phyloP scores from a whole-genome alignment of 352 stramenopile genomes.

The Phytophthora citrophthora region DNA sequence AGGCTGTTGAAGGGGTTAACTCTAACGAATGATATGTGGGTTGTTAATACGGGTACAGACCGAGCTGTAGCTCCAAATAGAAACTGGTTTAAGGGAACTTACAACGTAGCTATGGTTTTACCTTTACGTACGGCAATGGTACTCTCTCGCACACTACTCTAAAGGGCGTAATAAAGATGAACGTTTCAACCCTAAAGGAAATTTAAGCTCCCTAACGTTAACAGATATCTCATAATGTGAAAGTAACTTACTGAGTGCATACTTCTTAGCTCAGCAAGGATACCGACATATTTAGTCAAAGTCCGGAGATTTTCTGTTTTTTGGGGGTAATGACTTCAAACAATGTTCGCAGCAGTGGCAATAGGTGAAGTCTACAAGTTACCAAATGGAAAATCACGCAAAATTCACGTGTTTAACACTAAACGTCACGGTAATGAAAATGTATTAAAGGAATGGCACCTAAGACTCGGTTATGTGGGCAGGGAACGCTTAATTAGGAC shows the following conservation, averaged over 20 bases:
- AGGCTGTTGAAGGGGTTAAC: no score
- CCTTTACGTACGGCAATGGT: neutral
- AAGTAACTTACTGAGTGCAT: slow-evolving; percentile 9
- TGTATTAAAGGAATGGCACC: no score
- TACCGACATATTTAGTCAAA: slow-evolving; percentile 5
- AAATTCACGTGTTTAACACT: neutral
- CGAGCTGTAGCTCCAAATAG: neutral
- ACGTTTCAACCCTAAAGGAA: neutral
- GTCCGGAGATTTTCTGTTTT: neutral
- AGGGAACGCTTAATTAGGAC: neutral
- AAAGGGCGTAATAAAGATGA: neutral
- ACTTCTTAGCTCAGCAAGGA: neutral
- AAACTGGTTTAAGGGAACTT: neutral
- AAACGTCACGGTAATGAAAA: neutral
- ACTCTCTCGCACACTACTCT: neutral
- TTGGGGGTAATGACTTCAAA: neutral
- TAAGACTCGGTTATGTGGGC: slow-evolving; percentile 8
- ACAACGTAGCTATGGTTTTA: neutral
- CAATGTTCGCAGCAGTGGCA: slow-evolving; percentile 1
- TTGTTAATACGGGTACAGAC: neutral
- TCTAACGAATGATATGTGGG: slow-evolving; percentile 2
- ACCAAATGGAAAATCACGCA: neutral
- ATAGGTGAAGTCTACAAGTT: slow-evolving; percentile 5
- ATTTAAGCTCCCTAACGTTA: neutral
- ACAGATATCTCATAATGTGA: neutral